Evolutionary conservation across 257 asterid species (phyloP).

Genomic region (Cordia subcordata): DNA sequence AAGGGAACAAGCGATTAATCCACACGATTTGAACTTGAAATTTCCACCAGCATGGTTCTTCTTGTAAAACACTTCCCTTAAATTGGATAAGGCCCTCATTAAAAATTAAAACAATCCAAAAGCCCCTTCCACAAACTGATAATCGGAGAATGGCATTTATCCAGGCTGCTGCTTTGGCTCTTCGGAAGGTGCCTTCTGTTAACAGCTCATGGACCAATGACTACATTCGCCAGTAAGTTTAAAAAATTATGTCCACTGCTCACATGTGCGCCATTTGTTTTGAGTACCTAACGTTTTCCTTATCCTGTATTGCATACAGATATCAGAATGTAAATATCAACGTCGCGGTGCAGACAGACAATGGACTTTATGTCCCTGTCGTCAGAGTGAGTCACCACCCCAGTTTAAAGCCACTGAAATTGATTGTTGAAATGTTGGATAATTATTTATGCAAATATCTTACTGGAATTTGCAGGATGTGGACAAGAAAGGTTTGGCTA

Average conservation of each 20-base stretch:
- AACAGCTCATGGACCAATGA: conserved; percentile 98
- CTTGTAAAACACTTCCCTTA: too few relatives aligned
- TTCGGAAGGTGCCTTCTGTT: conserved; percentile 88
- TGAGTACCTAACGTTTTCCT: neutral
- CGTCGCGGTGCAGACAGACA: conserved; percentile 97
- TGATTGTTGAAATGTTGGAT: neutral
- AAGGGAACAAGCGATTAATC: too few relatives aligned
- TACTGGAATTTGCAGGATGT: conserved; percentile 61
- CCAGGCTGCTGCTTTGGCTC: conserved; percentile 99
- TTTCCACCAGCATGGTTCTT: too few relatives aligned
- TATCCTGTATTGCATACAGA: conserved; percentile 34
- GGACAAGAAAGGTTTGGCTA: conserved; percentile 89
- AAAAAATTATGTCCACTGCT: conserved; percentile 1
- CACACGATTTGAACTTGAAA: too few relatives aligned
- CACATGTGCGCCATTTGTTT: neutral
- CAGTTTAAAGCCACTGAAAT: neutral
- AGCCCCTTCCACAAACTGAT: too few relatives aligned
- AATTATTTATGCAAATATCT: conserved; percentile 10
- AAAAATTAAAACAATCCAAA: too few relatives aligned
- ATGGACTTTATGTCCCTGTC: conserved; percentile 85
- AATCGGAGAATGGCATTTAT: neutral
- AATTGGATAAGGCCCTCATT: too few relatives aligned
- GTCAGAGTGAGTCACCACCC: conserved; percentile 47
- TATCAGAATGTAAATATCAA: conserved; percentile 75
- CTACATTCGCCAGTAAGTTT: conserved; percentile 93